Evolutionary conservation across 2,329 filamentous ascomycete genomes (phyloP), one percentile per base, ranked within the genome.

Genomic region (Botrytis medusae): DNA sequence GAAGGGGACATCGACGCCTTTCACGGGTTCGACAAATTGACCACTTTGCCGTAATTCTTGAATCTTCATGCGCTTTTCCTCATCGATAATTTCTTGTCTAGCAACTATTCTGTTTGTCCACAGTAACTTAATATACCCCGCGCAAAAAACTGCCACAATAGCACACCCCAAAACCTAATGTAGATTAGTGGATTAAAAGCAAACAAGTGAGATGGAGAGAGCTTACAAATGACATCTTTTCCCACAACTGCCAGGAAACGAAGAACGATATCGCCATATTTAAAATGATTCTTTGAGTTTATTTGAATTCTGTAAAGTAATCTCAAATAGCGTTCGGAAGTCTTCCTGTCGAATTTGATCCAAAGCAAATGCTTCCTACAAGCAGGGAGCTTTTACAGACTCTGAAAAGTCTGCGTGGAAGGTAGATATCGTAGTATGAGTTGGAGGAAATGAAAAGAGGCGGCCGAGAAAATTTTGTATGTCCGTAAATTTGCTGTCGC

Each of bases 211-310:
- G n/a, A 29, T 10, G 29, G 40, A 63, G 37, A 29, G 59, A 44
- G 86, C 92, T 86, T 85, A 97, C 94, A 84, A 97, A 93, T 71
- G 91, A 93, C 90, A 97, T 91, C 84, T 97, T 90, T 86, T 96
- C 89, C 94, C 94, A 97, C 79, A 96, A 84, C 77, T 88, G 85
- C 94, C 94, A 97, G 68, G 84, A 86, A 60, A 85, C 79, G 82
- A 92, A 93, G 82, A 94, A 93, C 57, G 79, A 81, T 69, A 54
- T 54, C n/a, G 69, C 42, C 77, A 80, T 80, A 32, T 69, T 74
- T 63, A 60, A 34, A 29, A 64, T 44, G 9, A 60, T 51, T 69
- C 46, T 18, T 44, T 18, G 4, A 32, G 18, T 32, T 10, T 69
- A 44, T 57, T 5, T 29, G 32, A 42, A 54, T 44, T 37, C 40